These are phyloP conservation scores for Herpotrichia juniperi DNA, from an alignment of 2,329 filamentous ascomycete genomes.

Conservation along the genomic window DNA sequence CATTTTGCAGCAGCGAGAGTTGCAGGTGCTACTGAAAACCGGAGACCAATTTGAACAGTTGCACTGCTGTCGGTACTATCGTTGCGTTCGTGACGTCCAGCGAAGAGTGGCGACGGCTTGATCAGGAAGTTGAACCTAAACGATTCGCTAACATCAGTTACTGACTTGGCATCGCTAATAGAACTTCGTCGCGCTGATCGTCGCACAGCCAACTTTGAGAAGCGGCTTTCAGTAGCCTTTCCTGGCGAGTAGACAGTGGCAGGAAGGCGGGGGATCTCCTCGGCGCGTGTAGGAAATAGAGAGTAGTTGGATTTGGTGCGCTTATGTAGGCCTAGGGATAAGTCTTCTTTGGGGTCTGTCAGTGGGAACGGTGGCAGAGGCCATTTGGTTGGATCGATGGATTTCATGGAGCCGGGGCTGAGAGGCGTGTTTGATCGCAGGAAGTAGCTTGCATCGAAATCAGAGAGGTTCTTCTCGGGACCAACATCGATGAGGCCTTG, in stretches of 20 bases:
- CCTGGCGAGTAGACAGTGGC: slow-evolving; percentile 45
- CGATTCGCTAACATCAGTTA: slow-evolving; percentile 46
- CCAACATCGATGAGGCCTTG: slow-evolving; percentile 44
- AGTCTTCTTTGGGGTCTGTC: slow-evolving; percentile 27
- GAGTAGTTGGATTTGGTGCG: slow-evolving; percentile 43
- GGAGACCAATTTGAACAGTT: slow-evolving; percentile 74
- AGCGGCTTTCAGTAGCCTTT: slow-evolving; percentile 21
- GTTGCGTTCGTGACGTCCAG: slow-evolving; percentile 55
- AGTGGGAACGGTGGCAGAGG: slow-evolving; percentile 42
- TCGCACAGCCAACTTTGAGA: slow-evolving; percentile 38
- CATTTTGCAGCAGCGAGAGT: slow-evolving; percentile 42
- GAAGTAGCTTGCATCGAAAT: slow-evolving; percentile 43
- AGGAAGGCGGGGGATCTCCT: slow-evolving; percentile 46
- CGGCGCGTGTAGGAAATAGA: slow-evolving; percentile 46
- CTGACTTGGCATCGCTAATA: slow-evolving; percentile 26
- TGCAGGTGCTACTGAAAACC: slow-evolving; percentile 61
- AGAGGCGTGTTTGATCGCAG: slow-evolving; percentile 35
- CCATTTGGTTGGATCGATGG: slow-evolving; percentile 44
- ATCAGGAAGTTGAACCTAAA: slow-evolving; percentile 44
- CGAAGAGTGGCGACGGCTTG: slow-evolving; percentile 47
- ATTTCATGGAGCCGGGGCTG: slow-evolving; percentile 34
- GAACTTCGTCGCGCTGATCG: slow-evolving; percentile 41
- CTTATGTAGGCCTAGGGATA: slow-evolving; percentile 22
- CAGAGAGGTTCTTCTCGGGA: slow-evolving; percentile 44
- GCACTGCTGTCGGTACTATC: slow-evolving; percentile 70